These are phyloP conservation scores for Mycena indigotica DNA, from an alignment of 768 basidiomycete species.

Conservation along the genomic window DNA sequence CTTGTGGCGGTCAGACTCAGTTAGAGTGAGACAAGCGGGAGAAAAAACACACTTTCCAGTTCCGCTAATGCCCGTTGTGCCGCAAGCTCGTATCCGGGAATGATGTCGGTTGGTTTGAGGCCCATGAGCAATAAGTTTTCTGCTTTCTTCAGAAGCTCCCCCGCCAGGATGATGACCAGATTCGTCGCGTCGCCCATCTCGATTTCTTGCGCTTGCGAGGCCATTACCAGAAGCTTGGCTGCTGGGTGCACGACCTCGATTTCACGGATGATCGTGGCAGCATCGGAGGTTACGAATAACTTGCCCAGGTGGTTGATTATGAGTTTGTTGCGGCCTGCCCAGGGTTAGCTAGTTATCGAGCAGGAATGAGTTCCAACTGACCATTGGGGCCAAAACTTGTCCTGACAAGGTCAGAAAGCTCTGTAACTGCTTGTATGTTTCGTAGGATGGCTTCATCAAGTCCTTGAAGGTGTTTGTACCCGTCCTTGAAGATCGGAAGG, in stretches of 20 bases:
- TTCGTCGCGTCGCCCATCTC: slow-evolving; percentile 99
- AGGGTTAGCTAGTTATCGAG: no score
- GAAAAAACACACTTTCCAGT: slow-evolving; percentile 74
- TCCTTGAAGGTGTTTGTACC: slow-evolving; percentile 91
- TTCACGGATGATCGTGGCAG: slow-evolving; percentile 97
- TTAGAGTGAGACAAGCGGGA: background rate
- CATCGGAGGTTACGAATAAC: slow-evolving; percentile 97
- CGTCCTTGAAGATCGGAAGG: slow-evolving; percentile 94
- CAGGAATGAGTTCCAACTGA: no score
- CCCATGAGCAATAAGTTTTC: slow-evolving; percentile 95
- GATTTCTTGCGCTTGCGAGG: slow-evolving; percentile 91
- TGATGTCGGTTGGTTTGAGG: slow-evolving; percentile 93
- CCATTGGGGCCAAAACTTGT: slow-evolving; percentile 98
- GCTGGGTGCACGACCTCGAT: slow-evolving; percentile 99
- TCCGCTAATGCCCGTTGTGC: slow-evolving; percentile 80
- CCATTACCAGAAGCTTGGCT: slow-evolving; percentile 99
- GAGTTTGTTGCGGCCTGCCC: slow-evolving; percentile 89
- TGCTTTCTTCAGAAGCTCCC: slow-evolving; percentile 91
- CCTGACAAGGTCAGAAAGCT: slow-evolving; percentile 91
- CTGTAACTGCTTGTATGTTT: slow-evolving; percentile 94
- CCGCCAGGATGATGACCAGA: slow-evolving; percentile 90
- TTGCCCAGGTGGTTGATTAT: slow-evolving; percentile 96
- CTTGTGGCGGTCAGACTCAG: slow-evolving; percentile 38
- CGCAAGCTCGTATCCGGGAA: slow-evolving; percentile 93
- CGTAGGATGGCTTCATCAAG: slow-evolving; percentile 96